phyloP scores from a whole-genome alignment of 2,329 filamentous ascomycete genomes.

The Penicillium sp. region DNA sequence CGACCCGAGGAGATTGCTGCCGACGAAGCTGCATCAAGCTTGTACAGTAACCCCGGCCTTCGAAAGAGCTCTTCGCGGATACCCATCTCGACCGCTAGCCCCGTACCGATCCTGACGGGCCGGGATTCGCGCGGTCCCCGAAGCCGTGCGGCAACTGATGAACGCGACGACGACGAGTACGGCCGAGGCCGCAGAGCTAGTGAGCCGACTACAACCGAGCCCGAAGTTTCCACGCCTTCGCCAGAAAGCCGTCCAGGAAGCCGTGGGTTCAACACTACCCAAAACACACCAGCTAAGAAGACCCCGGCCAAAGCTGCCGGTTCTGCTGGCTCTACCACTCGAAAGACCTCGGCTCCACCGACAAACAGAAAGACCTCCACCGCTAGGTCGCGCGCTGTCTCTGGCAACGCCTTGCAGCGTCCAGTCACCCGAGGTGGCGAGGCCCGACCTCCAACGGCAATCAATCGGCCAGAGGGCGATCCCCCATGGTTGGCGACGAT shows the following conservation, averaged over 20 bases:
- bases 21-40: constrained; percentile 50
- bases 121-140: constrained; percentile 70
- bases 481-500: constrained; percentile 93
- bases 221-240: constrained; percentile 31
- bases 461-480: constrained; percentile 83
- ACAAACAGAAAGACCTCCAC: constrained; percentile 44
- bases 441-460: constrained; percentile 53
- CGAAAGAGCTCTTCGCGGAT: constrained; percentile 75
- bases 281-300: constrained; percentile 36
- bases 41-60: constrained; percentile 54
- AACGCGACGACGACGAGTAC: constrained; percentile 65
- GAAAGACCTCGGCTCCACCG: constrained; percentile 44
- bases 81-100: constrained; percentile 79
- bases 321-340: constrained; percentile 32
- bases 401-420: constrained; percentile 47
- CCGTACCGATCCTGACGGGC: constrained; percentile 73
- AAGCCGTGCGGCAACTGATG: constrained; percentile 58
- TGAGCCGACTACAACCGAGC: constrained; percentile 44
- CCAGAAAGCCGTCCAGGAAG: constrained; percentile 35
- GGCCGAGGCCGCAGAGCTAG: constrained; percentile 63
- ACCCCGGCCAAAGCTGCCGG: constrained; percentile 29
- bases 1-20: constrained; percentile 75
- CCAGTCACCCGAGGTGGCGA: constrained; percentile 66
- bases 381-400: constrained; percentile 37
- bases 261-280: constrained; percentile 31